Conservation (phyloP, 345 rosid genomes). For the Angophora floribunda region DNA sequence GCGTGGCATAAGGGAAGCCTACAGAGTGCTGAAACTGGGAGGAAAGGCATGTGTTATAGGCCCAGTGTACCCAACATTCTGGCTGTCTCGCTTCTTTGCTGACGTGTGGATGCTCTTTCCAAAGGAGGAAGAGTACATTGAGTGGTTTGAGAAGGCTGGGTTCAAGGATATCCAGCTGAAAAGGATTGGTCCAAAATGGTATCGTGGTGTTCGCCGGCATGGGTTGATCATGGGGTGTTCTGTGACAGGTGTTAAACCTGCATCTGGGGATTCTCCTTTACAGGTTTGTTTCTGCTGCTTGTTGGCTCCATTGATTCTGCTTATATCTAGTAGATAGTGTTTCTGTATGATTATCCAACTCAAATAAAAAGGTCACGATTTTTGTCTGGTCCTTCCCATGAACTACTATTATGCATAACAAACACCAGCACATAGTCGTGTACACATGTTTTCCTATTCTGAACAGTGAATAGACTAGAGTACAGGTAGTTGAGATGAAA, state of each 20-base stretch:
- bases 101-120: conserved; percentile 99
- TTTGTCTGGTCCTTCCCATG: background rate
- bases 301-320: background rate
- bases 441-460: background rate
- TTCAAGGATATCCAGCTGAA: conserved; percentile 86
- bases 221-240: conserved; percentile 99
- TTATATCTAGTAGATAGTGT: background rate
- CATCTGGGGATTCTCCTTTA: conserved; percentile 96
- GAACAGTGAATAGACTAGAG: background rate
- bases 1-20: conserved; percentile 94
- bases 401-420: background rate
- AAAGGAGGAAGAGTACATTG: conserved; percentile 97
- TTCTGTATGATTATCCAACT: background rate
- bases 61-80: conserved; percentile 93
- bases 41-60: conserved; percentile 94
- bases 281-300: conserved; percentile 35
- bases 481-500: background rate
- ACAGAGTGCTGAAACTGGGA: conserved; percentile 86
- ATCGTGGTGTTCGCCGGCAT: conserved; percentile 95
- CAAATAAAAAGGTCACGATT: background rate
- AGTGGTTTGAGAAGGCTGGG: conserved; percentile 92
- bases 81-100: conserved; percentile 96
- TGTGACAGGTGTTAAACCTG: conserved; percentile 91
- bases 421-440: background rate
- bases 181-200: conserved; percentile 99